Base-by-base conservation (phyloP, 139 green algal species). In the Eudorina sp. region DNA sequence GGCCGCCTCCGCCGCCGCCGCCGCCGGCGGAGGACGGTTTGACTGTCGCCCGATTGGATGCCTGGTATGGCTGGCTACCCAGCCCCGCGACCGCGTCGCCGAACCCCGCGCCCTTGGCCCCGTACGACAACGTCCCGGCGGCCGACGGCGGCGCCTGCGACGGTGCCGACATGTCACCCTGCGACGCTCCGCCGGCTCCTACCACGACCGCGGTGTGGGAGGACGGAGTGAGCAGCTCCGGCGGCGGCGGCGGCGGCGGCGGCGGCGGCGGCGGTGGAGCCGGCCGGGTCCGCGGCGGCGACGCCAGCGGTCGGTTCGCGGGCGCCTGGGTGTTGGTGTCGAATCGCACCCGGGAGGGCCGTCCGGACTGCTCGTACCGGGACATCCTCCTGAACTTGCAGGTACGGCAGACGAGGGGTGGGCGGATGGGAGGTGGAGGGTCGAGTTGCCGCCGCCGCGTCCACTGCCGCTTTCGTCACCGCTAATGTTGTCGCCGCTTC, bases 1-100 rank as follows among this genome's bases (percentile, higher is more conserved):
- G 40, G 75, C 3, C n/a, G 41, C 4, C 19, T 27, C 43, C 23
- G 40, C 73, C 38, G 43, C 29, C 41, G 18, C 43, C 1, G 53
- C 7, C 4, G 53, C 21, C 16, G 78, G 46, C 25, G 38, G 40
- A 55, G 46, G 25, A 4, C 29, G 58, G 78, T 11, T 23, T 73
- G 78, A 55, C 53, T 9, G 8, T 74, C 4, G 31, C 34, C 19
- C 82, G 82, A 14, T 45, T 88, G 45, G 82, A 88, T 53, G 82
- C 64, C 25, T 79, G 46, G 64, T 88, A 88, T 46, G 82, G 34
- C n/a, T 88, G 82, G 82, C 48, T 88, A 46, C 82, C 82, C 25
- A 79, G 62, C 62, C 66, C 64, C 46, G 66, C 64, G 0, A 36
- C 64, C 46, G 64, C 21, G 4, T n/a, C 21, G 13, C 41, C 80